Evolutionary conservation across 2,329 filamentous ascomycete genomes (phyloP), one percentile per base, ranked within the genome.

Genomic region (Pseudogymnoascus sp.): DNA sequence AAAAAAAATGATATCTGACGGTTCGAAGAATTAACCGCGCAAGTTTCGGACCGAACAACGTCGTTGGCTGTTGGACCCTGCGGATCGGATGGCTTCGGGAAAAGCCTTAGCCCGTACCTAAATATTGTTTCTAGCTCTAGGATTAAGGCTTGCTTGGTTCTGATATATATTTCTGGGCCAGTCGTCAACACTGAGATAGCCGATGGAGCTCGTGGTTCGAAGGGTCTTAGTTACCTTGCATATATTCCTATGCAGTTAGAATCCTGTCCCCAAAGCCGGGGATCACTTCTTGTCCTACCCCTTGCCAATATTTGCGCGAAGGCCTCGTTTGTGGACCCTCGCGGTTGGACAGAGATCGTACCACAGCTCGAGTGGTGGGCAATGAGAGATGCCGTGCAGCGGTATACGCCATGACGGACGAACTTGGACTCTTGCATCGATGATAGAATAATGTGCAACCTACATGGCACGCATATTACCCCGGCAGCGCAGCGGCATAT

Each of bases 181-280:
- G 15, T 18, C 15, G 28, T 20, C 28, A 8, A 14, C 11, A 20
- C 25, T 20, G 47, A 33, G 47, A 18, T 33, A 53, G 47, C 47
- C 47, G 28, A 53, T 33, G 47, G 15, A 33, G 47, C 47, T 53
- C 47, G 47, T 53, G 47, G 47, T 33, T 5, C n/a, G 47, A 53
- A 53, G 47, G 47, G n/a, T 53, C n/a, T 2, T 20, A 53, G 47
- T 53, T 53, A 53, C 47, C 25, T 53, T 53, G 28, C 47, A 53
- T 28, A n/a, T 18, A 20, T 33, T 53, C 12, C 12, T 53, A 53
- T 53, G 47, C 47, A 53, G 25, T 12, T 33, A n/a, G 47, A 15
- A 53, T 6, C 28, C 28, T 53, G 25, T 53, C 47, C 47, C 47
- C n/a, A 53, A 5, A 33, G 47, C 47, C 28, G 47, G 28, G 47